A percentile compares a stretch with the other conserved stretches of the same genome.
These are phyloP conservation scores for Fraxinus excelsior DNA, from an alignment of 257 asterid genomes.

Conservation along the genomic window DNA sequence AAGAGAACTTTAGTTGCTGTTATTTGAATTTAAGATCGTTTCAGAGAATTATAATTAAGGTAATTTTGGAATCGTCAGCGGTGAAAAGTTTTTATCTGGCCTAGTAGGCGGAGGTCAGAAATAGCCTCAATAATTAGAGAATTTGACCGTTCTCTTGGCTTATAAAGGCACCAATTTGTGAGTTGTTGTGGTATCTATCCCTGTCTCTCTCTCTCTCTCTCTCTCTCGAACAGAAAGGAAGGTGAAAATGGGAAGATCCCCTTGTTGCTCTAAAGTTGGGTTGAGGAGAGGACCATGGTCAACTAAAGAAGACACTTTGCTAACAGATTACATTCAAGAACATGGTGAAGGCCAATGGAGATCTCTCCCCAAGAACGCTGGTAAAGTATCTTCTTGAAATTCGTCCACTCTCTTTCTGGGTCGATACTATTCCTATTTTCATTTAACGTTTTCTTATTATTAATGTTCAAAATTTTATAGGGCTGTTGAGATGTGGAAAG, in stretches of 20 bases:
- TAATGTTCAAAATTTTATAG: slow-evolving; percentile 23
- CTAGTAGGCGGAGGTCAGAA: too few species aligned
- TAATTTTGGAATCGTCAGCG: too few species aligned
- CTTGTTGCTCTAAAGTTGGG: slow-evolving; percentile 63
- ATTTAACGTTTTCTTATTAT: too few species aligned
- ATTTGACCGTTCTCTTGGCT: background rate
- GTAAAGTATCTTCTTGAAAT: slow-evolving; percentile 25
- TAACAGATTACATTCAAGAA: slow-evolving; percentile 41
- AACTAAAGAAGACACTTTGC: slow-evolving; percentile 46
- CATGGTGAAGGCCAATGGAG: slow-evolving; percentile 70
- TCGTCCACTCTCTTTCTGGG: too few species aligned
- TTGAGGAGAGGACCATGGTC: slow-evolving; percentile 64
- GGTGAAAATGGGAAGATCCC: slow-evolving; percentile 52
- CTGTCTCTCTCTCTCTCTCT: background rate
- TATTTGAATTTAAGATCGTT: too few species aligned
- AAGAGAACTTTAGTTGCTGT: too few species aligned
- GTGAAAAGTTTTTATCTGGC: too few species aligned
- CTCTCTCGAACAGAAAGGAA: background rate
- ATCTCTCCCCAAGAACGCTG: slow-evolving; percentile 62
- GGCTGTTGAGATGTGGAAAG: slow-evolving; percentile 76
- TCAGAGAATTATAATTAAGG: too few species aligned
- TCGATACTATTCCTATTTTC: too few species aligned
- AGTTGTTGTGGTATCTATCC: background rate
- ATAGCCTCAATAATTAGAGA: too few species aligned
- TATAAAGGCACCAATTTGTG: background rate